Base-by-base conservation (phyloP, 2,329 filamentous ascomycete genomes). In the Exophiala oligosperma region DNA sequence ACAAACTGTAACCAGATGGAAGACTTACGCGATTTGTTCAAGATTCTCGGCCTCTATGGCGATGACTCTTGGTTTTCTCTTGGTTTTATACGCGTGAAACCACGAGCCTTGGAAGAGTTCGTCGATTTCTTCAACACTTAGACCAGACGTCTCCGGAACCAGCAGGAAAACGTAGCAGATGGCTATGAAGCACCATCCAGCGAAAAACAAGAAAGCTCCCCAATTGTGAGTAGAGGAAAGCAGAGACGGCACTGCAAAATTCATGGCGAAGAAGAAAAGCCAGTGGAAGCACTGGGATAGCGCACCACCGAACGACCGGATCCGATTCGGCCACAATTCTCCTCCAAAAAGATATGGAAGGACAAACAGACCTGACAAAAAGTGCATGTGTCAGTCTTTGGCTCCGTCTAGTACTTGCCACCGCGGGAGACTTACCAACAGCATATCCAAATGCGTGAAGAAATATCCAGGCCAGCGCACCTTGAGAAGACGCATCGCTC, bases 401-500 rank as follows among this genome's bases (percentile, higher is more conserved):
- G 26, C 47, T n/a, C n/a, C 40, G 32, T 14, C 7, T 4, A 28
- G 11, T 9, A 44, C 49, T 21, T 26, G 40, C 11, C 11, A 14
- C 14, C 3, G n/a, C 35, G 7, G n/a, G 8, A 17, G 52, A 70
- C 70, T 63, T 69, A 64, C 72, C 73, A 21, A 73, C 69, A 17
- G 72, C 71, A 61, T 77, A 80, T 4, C 76, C 78, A 47, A 80
- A 77, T 0, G 70, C 77, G 52, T 80, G 77, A 6, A 79, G 66
- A 49, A 76, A 80, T 17, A 80, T 72, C 1, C 74, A 72, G 0
- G 76, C 77, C 21, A 80, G 71, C 2, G 77, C 77, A 0, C 65
- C 75, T 35, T 75, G 64, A 0, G 71, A 72, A 3, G 76, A 68
- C 1, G 63, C 64, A 1, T 62, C 54, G 4, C 70, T 52, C 2